Base-by-base conservation (phyloP, 441 rosid species). In the Syzygium malaccense region DNA sequence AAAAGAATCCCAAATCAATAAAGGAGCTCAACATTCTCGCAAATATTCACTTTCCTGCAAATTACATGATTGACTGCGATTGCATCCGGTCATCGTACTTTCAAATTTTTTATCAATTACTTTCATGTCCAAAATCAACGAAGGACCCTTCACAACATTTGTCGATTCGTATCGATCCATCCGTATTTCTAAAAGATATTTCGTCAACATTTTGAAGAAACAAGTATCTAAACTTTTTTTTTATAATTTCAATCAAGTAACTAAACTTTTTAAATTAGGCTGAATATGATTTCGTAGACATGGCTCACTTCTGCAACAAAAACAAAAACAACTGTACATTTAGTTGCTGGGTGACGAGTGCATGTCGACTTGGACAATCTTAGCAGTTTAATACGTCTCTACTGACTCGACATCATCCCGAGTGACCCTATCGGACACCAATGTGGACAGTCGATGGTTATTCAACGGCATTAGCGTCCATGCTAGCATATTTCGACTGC, bases 11-110 rank as follows among this genome's bases (percentile, higher is more conserved):
- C 25, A 55, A 55, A 20, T 55, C 58, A 55, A 55, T 19, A 3
- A 55, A 56, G 0, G 7, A 66, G 17, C 18, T 66, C 45, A 2
- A 32, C 6, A 5, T 66, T 32, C 45, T 8, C 0, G 0, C 25
- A 32, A 30, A 66, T 66, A 15, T 66, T 66, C 33, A 32, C 78
- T 9, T 18, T 30, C 20, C 4, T 66, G 45, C 33, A 66, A 32
- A 18, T 66, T 18, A 32, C 25, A 32, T 18, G 41, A 25, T 25
- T 66, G 2, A 25, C 18, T 25, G 0, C 6, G 2, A 66, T 8
- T 32, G 19, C 45, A 12, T 32, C 23, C 5, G 18, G 0, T 17
- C 2, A 2, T 32, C 10, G 2, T 66, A 66, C 23, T 8, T 66
- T 33, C 7, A 32, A 66, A 18, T 66, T 32, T 66, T 7, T 66